phyloP scores from a whole-genome alignment of 352 stramenopile genomes.

The Blastocystis sp. region DNA sequence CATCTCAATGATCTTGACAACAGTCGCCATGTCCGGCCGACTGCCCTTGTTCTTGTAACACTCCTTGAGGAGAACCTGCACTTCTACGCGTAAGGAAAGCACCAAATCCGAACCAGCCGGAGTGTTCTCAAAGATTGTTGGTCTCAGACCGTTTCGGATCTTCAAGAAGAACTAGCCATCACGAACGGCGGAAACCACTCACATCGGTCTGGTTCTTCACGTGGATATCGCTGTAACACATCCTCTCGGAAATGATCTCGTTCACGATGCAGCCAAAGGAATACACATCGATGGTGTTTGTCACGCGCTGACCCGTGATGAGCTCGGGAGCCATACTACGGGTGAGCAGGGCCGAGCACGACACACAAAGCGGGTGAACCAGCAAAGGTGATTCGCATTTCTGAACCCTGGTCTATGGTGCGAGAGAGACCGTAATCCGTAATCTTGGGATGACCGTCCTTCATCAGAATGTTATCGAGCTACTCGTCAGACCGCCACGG shows the following conservation, averaged over 20 bases:
- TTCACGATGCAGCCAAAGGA: slow-evolving; percentile 64
- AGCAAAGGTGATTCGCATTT: not conserved
- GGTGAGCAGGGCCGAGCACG: not conserved
- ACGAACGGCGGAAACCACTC: not conserved
- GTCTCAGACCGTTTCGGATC: not conserved
- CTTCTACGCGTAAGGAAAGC: slow-evolving; percentile 5
- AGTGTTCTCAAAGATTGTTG: not conserved
- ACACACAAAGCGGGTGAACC: slow-evolving; percentile 31
- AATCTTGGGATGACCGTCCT: slow-evolving; percentile 62
- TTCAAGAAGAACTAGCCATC: slow-evolving; percentile 3
- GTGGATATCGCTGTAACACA: slow-evolving; percentile 18
- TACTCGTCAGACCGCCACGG: not conserved
- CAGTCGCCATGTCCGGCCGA: slow-evolving; percentile 8
- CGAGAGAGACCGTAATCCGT: slow-evolving; percentile 39
- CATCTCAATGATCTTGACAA: slow-evolving; percentile 11
- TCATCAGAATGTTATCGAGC: slow-evolving; percentile 62
- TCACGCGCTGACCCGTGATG: not conserved
- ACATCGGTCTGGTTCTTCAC: not conserved
- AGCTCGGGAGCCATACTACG: slow-evolving; percentile 57
- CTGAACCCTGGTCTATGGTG: not conserved
- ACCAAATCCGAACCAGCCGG: not conserved
- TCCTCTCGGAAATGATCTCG: slow-evolving; percentile 34
- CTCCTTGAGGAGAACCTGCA: slow-evolving; percentile 1
- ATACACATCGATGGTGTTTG: slow-evolving; percentile 34
- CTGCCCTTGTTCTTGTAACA: slow-evolving; percentile 23